Percentiles rank a stretch among this genome's conserved stretches.
Evolutionary conservation across 371 early-diverging fungal species (phyloP).

Genomic region (Basidiobolus meristosporus): DNA sequence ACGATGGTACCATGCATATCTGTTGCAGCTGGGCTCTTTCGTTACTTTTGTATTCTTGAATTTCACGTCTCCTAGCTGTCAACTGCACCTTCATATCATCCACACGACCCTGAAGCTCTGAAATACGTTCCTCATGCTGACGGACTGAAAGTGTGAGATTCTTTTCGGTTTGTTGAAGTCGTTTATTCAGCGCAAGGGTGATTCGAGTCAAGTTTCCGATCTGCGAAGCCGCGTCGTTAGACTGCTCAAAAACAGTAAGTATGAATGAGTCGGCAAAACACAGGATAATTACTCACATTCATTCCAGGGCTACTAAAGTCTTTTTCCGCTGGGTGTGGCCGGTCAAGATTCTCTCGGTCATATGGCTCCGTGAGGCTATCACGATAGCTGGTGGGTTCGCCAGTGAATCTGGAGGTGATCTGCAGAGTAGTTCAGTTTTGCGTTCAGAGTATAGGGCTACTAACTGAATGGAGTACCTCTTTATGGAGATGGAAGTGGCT

Average conservation of each 20-base stretch:
- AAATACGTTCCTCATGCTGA: conserved; percentile 28
- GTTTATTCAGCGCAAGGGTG: conserved; percentile 21
- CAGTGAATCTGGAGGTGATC: too few relatives aligned
- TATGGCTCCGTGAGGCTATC: too few relatives aligned
- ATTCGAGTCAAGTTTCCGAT: conserved; percentile 12
- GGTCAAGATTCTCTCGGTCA: not conserved
- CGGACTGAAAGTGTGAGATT: conserved; percentile 23
- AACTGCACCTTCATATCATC: conserved; percentile 26
- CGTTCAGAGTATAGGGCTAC: too few relatives aligned
- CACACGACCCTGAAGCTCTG: conserved; percentile 19
- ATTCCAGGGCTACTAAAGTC: too few relatives aligned
- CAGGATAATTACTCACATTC: too few relatives aligned
- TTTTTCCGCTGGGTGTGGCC: conserved; percentile 21
- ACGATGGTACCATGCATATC: conserved; percentile 20
- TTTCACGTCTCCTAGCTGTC: conserved; percentile 17
- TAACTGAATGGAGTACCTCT: too few relatives aligned
- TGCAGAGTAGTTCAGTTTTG: too few relatives aligned
- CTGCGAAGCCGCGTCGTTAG: not conserved
- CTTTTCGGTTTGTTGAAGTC: conserved; percentile 22
- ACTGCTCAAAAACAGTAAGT: too few relatives aligned
- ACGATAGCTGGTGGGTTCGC: too few relatives aligned
- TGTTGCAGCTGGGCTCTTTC: conserved; percentile 26
- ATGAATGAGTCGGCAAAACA: too few relatives aligned
- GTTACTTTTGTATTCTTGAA: conserved; percentile 25
- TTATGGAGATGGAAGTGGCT: too few relatives aligned